These are phyloP conservation scores for Chaetomidium leptoderma DNA, from an alignment of 495 filamentous ascomycete genomes.

Conservation along the genomic window DNA sequence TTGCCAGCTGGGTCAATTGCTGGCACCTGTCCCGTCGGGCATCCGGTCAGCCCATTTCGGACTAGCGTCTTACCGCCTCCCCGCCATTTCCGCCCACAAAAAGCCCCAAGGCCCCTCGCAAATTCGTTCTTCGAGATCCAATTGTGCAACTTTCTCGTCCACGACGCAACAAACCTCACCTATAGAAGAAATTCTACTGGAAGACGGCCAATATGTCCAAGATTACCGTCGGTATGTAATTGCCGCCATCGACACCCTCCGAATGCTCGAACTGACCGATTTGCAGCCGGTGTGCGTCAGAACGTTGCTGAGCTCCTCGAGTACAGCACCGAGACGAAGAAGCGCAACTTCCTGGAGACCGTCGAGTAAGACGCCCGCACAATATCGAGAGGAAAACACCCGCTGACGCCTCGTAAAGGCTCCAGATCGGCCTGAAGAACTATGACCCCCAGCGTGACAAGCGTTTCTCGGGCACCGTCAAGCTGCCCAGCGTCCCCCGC, in stretches of 20 bases:
- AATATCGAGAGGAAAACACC: neutral
- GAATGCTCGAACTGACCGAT: constrained; percentile 15
- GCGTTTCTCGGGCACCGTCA: constrained; percentile 99
- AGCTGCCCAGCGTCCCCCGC: constrained; percentile 70
- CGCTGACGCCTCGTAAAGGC: constrained; percentile 27
- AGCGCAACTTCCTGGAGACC: constrained; percentile 87
- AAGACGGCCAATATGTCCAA: constrained; percentile 58
- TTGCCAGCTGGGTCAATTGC: neutral
- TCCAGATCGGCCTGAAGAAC: constrained; percentile 99
- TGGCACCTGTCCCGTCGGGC: neutral
- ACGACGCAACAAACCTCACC: constrained; percentile 62
- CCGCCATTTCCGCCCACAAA: constrained; percentile 20
- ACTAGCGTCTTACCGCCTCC: neutral
- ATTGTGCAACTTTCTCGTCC: constrained; percentile 18
- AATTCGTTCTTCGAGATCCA: constrained; percentile 7
- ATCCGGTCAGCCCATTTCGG: neutral
- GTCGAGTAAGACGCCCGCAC: constrained; percentile 28
- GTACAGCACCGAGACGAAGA: constrained; percentile 95
- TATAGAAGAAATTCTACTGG: constrained; percentile 52
- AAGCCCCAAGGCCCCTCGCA: constrained; percentile 9
- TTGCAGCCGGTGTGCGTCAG: constrained; percentile 86
- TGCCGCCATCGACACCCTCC: neutral
- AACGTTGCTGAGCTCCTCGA: constrained; percentile 88
- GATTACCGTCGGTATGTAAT: constrained; percentile 61
- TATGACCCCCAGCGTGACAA: constrained; percentile 99